Evolutionary conservation across 345 rosid species (phyloP), one percentile per base, ranked within the genome.

Genomic region (Eucalyptus marginata): DNA sequence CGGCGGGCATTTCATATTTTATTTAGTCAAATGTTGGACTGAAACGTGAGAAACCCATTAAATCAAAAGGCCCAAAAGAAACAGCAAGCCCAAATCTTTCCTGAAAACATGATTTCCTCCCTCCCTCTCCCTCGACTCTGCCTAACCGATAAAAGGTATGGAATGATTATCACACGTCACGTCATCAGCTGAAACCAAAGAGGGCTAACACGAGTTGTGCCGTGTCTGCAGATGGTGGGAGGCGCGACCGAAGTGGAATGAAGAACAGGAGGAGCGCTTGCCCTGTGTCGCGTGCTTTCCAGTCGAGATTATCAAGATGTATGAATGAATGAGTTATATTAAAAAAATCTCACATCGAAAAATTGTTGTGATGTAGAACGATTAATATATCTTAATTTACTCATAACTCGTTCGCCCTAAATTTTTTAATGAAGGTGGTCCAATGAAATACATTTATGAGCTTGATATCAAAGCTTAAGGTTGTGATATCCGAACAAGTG

Each of bases 321-420:
- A 18, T 52, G 4, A 0, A 0, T 18, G 0, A 3, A 52, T 52
- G 4, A 18, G 24, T 51, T 51, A 18, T 52, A 52, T 7, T 3
- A 52, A 0, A 52, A 0, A 18, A 0, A 18, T 52, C 10, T 0
- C 2, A 52, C 0, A 18, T 7, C 4, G 0, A 52, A 52, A 18
- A 18, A 0, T 52, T 52, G 0, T 18, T 7, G 0, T 18, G 0
- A 52, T 18, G 1, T 18, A 52, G 4, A 52, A 52, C 0, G 0
- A 52, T 52, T 52, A 7, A 7, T 52, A 0, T 7, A 52, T 52
- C 0, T 52, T 18, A 7, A 52, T 3, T 52, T 52, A 7, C 9
- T 52, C 0, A 18, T 18, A 52, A 52, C 0, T 7, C 2, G 18
- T 52, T 52, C 0, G 0, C 2, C 2, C 3, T 52, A 52, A 18